These are phyloP conservation scores for Cryphonectria parasitica DNA, from an alignment of 2,329 filamentous ascomycete species.

Conservation along the genomic window DNA sequence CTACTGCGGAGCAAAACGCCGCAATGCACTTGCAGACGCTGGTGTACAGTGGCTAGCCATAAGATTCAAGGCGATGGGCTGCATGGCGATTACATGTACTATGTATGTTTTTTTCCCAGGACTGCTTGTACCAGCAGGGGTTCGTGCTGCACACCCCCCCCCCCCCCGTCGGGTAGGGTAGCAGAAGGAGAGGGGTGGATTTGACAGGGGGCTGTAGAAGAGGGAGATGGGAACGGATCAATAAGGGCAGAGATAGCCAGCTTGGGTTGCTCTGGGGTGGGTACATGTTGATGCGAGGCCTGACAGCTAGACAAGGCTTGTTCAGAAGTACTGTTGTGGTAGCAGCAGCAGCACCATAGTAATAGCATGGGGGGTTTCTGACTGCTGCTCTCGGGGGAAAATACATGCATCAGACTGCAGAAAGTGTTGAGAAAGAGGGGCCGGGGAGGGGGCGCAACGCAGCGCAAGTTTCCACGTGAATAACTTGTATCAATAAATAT, in stretches of 20 bases:
- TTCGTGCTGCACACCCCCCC: slow-evolving; percentile 26
- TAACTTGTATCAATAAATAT: slow-evolving; percentile 17
- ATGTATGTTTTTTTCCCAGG: slow-evolving; percentile 43
- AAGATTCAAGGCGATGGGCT: slow-evolving; percentile 37
- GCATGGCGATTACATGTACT: slow-evolving; percentile 39
- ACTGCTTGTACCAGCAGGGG: slow-evolving; percentile 46
- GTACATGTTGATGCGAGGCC: slow-evolving; percentile 24
- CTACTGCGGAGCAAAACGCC: slow-evolving; percentile 39
- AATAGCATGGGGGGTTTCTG: slow-evolving; percentile 22
- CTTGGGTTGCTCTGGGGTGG: slow-evolving; percentile 25
- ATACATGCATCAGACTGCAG: slow-evolving; percentile 23
- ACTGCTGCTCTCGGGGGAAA: slow-evolving; percentile 14
- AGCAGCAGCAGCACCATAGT: slow-evolving; percentile 8
- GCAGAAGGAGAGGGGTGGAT: slow-evolving; percentile 32
- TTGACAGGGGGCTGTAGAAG: slow-evolving; percentile 34
- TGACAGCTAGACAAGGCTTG: slow-evolving; percentile 18
- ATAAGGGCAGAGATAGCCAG: slow-evolving; percentile 23
- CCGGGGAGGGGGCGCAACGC: neutral
- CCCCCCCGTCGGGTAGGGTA: slow-evolving; percentile 26
- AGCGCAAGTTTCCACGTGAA: slow-evolving; percentile 10
- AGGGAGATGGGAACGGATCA: slow-evolving; percentile 34
- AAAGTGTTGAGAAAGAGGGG: slow-evolving; percentile 11
- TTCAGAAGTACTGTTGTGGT: slow-evolving; percentile 3
- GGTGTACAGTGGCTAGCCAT: slow-evolving; percentile 33
- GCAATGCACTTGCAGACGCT: slow-evolving; percentile 37